Evolutionary conservation across 2,329 filamentous ascomycete genomes (phyloP), one percentile per base, ranked within the genome.

Genomic region (Aureobasidium sp.): DNA sequence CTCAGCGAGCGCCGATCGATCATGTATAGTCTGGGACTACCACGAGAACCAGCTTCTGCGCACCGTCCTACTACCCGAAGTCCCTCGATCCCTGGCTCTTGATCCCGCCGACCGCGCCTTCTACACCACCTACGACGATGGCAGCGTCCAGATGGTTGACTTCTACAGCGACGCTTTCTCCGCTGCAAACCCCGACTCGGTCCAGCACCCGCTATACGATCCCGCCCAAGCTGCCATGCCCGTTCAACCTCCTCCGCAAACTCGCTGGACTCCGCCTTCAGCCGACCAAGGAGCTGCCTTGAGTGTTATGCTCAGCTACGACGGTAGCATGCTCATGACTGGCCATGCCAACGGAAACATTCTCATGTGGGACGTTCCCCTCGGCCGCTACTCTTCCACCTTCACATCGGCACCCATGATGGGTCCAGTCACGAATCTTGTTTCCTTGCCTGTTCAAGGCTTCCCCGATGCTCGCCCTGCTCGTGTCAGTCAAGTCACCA

Each of bases 1-100:
- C 22, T 95, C 93, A 3, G 85, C 87, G 7, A 90, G 90, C 66
- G 86, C 84, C 68, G 94, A 97, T 76, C 92, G 90, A 75, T 94
- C 90, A 8, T 90, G 90, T 68, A 87, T 96, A 69, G 81, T 96
- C 64, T 99, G 94, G 94, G 92, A 97, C 75, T 95, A 95, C 72
- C 85, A 86, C 64, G 89, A 85, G 0, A 90, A 90, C 42, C 83
- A 85, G 64, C 79, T 88, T 12, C 77, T 97, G 62, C 85, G 92
- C 47, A 97, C 91, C 4, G 85, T 95, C 66, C 81, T 97, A 44
- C 84, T 97, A 62, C 85, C 89, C 1, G 80, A 82, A n/a, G 78
- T 82, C 19, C 90, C 92, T 17, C 79, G 88, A 33, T 91, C 87
- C 68, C 73, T 93, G 37, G 78, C 84, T 9, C 78, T 97, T 5